Evolutionary conservation across 2,329 filamentous ascomycete species (phyloP), one percentile per base, ranked within the genome.

Genomic region (Colletotrichum echinochloae): DNA sequence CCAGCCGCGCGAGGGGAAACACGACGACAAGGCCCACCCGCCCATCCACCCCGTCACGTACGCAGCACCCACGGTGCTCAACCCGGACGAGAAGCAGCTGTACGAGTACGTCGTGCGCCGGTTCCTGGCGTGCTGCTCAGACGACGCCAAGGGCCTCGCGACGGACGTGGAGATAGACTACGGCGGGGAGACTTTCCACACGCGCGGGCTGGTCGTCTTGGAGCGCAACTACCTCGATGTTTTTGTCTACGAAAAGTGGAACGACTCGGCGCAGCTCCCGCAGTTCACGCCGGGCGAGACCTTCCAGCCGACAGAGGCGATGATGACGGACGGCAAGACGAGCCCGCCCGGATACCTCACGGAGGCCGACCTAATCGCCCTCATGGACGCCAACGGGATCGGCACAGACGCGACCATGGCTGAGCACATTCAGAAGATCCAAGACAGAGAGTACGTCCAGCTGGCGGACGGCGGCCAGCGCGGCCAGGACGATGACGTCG

Each of bases 341-440:
- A 89, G 87, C 1, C 86, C 95, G 16, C 96, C 96, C 0, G 89
- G 87, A 28, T 98, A 97, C 78, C 86, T 99, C 37, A 98, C 96
- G 0, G 96, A 99, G 79, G 95, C 96, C 0, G 96, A 99, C 78
- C 86, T 99, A 33, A 97, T 99, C 78, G 92, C 92, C 3, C 87
- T 99, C 14, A 99, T 99, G 96, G 96, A 99, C 82, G 95, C 94
- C 54, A 99, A 99, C 78, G 96, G 96, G 2, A 99, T 99, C 73
- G 96, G 96, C 16, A 99, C 96, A 12, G 96, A 99, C 82, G 96
- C 96, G 8, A 99, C 96, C 1, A 99, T 99, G 96, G 96, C 96
- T 0, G 96, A 99, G 76, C 96, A 99, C 78, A 99, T 99, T 76
- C 90, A 93, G 70, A 99, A 95, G 81, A 97, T 99, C 76, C 94